Base-by-base conservation (phyloP, 2,329 filamentous ascomycete species). In the Epichloe glyceriae region DNA sequence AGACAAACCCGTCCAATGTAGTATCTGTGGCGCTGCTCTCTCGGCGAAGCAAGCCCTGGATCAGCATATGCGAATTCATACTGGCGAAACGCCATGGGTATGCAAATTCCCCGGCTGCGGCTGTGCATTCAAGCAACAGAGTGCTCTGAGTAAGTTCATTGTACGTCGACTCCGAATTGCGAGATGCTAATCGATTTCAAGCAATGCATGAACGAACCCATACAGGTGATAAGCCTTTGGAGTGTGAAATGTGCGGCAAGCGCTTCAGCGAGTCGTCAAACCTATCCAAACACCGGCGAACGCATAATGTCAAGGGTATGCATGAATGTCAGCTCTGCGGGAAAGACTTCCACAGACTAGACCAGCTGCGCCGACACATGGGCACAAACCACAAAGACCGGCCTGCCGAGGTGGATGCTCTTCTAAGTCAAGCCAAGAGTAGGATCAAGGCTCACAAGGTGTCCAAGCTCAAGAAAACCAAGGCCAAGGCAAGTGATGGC, bases 191-290 rank as follows among this genome's bases (percentile, higher is more conserved):
- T 53, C 7, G 7, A 5, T 34, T 15, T 20, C 39, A 46, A 82
- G 79, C 80, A n/a, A 83, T 83, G 71, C 83, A 86, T 57, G 74
- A 76, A 57, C 73, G 81, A 39, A 80, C 76, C 1, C 83, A 86
- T 58, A 83, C 82, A 1, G 79, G 80, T 41, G 74, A 78, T 45
- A 85, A 84, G 59, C 80, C 80, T 0, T 65, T 84, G 0, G 64
- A 69, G 43, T 84, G 80, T 55, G 72, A 77, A 1, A 67, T 75
- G 30, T 85, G 81, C 56, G 71, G 70, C 44, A 80, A 79, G 58
- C 66, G 65, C 10, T 85, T 85, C 59, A 74, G 76, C 53, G 80
- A 85, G 61, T 83, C 80, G 0, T 83, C 80, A 4, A 85, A 84
- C 57, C 66, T 84, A 17, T 79, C 80, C 47, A 85, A 84, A 57